Evolutionary conservation across 192 early-diverging fungal genomes (phyloP).

Genomic region (Backusella circina): DNA sequence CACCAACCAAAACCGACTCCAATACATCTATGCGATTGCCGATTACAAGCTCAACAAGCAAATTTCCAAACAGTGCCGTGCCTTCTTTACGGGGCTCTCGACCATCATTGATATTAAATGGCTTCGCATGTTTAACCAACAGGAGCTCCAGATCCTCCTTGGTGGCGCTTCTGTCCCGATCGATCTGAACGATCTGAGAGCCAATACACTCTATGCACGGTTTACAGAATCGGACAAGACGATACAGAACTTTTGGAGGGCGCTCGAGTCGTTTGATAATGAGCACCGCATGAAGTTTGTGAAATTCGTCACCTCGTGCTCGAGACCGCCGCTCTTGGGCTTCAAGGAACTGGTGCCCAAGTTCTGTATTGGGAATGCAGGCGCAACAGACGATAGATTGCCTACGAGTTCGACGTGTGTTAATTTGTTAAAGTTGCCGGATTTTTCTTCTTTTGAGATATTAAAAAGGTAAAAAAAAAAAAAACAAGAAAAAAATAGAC

Average conservation of each 20-base stretch:
- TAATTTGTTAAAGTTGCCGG: constrained; percentile 89
- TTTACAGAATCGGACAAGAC: constrained; percentile 70
- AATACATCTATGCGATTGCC: constrained; percentile 85
- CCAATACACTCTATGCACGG: constrained; percentile 74
- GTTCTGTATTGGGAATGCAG: constrained; percentile 69
- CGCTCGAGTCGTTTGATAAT: constrained; percentile 39
- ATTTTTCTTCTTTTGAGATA: constrained; percentile 55
- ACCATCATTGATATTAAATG: constrained; percentile 84
- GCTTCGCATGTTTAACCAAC: constrained; percentile 90
- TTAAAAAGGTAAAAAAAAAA: constrained; percentile 47
- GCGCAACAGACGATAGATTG: constrained; percentile 65
- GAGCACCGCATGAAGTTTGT: constrained; percentile 52
- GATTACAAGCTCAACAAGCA: constrained; percentile 84
- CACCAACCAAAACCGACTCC: constrained; percentile 80
- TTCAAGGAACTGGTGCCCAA: constrained; percentile 74
- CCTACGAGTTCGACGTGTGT: constrained; percentile 83
- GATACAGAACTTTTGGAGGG: constrained; percentile 66
- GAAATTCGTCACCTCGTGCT: constrained; percentile 91
- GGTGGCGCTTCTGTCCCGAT: constrained; percentile 77
- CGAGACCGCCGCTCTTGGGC: constrained; percentile 87
- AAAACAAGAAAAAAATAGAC: neutral
- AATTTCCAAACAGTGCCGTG: constrained; percentile 71
- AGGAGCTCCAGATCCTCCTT: constrained; percentile 88
- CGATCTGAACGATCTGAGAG: constrained; percentile 70
- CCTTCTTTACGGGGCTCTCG: constrained; percentile 83